Conservation (phyloP, 768 basidiomycete species). For the Rhodocollybia butyracea region DNA sequence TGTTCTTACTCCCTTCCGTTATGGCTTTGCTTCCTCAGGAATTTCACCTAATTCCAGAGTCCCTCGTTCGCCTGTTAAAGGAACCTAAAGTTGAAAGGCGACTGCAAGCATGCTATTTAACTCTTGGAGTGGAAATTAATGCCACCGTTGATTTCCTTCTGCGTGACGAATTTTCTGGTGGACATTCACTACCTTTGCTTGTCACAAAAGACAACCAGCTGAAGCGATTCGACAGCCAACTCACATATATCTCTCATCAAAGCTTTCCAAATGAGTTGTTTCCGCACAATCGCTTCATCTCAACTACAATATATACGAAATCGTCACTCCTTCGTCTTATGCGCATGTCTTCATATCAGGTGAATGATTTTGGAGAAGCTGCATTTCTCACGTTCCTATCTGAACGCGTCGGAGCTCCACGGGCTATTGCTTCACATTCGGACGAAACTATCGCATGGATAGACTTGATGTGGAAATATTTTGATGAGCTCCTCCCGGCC, state of each 20-base stretch:
- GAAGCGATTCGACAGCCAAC: background rate
- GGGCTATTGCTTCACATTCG: conserved; percentile 6
- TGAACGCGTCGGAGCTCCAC: background rate
- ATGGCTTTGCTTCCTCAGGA: too few species aligned
- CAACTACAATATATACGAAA: too few species aligned
- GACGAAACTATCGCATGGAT: conserved; percentile 11
- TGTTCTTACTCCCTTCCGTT: too few species aligned
- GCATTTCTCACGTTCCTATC: conserved; percentile 10
- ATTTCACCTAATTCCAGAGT: background rate
- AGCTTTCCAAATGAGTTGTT: conserved; percentile 13
- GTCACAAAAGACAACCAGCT: background rate
- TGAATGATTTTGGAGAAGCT: conserved; percentile 9
- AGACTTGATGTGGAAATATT: conserved; percentile 12
- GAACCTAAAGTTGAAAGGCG: background rate
- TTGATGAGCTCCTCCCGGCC: conserved; percentile 5
- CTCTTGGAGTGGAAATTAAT: background rate
- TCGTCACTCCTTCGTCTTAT: conserved; percentile 7
- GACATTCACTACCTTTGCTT: background rate
- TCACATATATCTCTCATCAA: background rate
- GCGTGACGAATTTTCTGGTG: background rate
- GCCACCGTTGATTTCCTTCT: background rate
- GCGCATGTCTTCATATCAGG: conserved; percentile 1
- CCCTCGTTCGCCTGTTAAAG: conserved; percentile 5
- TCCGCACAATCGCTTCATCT: conserved; percentile 8
- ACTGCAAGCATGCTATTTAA: background rate